Conservation (phyloP, 805 yeast species). For the Kodamaea leandrae region DNA sequence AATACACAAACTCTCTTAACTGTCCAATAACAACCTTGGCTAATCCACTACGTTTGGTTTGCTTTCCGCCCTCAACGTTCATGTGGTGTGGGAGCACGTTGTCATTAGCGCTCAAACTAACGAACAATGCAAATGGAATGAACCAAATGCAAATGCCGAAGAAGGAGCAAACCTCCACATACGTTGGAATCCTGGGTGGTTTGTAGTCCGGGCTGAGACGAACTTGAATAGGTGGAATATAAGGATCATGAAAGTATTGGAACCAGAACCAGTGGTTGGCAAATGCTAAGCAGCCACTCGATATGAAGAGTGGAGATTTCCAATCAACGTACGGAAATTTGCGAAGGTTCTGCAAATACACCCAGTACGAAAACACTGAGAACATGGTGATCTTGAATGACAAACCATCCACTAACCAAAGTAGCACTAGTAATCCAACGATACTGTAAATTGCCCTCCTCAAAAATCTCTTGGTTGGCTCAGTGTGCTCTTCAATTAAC, state of each 20-base stretch:
- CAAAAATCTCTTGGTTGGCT: conserved; percentile 72
- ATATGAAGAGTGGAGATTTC: conserved; percentile 65
- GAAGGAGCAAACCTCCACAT: conserved; percentile 90
- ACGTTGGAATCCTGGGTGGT: conserved; percentile 71
- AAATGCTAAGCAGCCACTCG: conserved; percentile 70
- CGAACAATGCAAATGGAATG: conserved; percentile 88
- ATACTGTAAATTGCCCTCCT: conserved; percentile 60
- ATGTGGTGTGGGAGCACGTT: conserved; percentile 68
- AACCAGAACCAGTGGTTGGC: conserved; percentile 90
- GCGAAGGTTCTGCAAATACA: conserved; percentile 74
- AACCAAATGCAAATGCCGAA: conserved; percentile 94
- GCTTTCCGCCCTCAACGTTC: conserved; percentile 24
- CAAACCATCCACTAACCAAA: conserved; percentile 74
- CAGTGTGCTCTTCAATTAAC: conserved; percentile 89
- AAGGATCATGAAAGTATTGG: conserved; percentile 69
- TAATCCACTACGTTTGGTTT: conserved; percentile 49
- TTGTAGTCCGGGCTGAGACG: conserved; percentile 56
- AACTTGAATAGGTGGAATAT: conserved; percentile 65
- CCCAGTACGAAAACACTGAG: conserved; percentile 65
- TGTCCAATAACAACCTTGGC: conserved; percentile 65
- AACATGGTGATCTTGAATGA: conserved; percentile 68
- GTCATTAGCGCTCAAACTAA: conserved; percentile 89
- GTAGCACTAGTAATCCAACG: conserved; percentile 50
- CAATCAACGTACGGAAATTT: conserved; percentile 83
- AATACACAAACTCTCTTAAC: conserved; percentile 46